Evolutionary conservation across 2,329 filamentous ascomycete genomes (phyloP).

Genomic region (Alternaria rosae): DNA sequence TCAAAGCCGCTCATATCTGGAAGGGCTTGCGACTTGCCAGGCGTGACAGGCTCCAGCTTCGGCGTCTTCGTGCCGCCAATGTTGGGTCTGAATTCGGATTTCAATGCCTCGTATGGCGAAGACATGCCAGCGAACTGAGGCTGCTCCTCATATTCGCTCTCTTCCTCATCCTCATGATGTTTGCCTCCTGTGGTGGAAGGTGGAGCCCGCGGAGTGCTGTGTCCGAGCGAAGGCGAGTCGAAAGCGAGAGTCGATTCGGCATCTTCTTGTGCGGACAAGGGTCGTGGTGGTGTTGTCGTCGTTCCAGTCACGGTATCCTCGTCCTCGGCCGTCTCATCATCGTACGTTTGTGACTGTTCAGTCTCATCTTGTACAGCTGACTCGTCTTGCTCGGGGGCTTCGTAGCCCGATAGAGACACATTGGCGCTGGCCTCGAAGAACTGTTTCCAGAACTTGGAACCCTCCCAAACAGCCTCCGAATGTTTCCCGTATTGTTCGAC

Average conservation of each 20-base stretch:
- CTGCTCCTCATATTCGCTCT: slow-evolving; percentile 32
- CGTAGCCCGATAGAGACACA: slow-evolving; percentile 93
- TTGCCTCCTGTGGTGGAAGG: slow-evolving; percentile 26
- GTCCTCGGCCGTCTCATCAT: slow-evolving; percentile 54
- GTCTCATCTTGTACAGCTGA: slow-evolving; percentile 57
- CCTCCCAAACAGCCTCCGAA: slow-evolving; percentile 94
- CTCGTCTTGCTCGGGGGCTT: slow-evolving; percentile 73
- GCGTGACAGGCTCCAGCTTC: slow-evolving; percentile 45
- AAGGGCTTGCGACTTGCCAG: slow-evolving; percentile 44
- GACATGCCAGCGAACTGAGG: slow-evolving; percentile 69
- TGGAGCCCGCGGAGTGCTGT: slow-evolving; percentile 67
- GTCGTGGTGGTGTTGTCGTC: slow-evolving; percentile 56
- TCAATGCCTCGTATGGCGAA: slow-evolving; percentile 79
- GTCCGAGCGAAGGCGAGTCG: slow-evolving; percentile 63
- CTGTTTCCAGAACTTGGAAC: slow-evolving; percentile 99
- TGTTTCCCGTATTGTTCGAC: slow-evolving; percentile 96
- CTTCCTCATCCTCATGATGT: slow-evolving; percentile 14
- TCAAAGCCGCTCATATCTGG: slow-evolving; percentile 54
- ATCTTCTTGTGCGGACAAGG: slow-evolving; percentile 45
- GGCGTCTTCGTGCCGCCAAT: slow-evolving; percentile 55
- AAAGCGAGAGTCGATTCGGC: slow-evolving; percentile 70
- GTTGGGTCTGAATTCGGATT: slow-evolving; percentile 72
- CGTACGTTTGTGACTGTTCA: slow-evolving; percentile 47
- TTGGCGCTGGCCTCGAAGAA: slow-evolving; percentile 99
- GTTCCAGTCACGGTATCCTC: slow-evolving; percentile 41